Evolutionary conservation across 306 rosid genomes (phyloP).

Genomic region (Fagus crenata): DNA sequence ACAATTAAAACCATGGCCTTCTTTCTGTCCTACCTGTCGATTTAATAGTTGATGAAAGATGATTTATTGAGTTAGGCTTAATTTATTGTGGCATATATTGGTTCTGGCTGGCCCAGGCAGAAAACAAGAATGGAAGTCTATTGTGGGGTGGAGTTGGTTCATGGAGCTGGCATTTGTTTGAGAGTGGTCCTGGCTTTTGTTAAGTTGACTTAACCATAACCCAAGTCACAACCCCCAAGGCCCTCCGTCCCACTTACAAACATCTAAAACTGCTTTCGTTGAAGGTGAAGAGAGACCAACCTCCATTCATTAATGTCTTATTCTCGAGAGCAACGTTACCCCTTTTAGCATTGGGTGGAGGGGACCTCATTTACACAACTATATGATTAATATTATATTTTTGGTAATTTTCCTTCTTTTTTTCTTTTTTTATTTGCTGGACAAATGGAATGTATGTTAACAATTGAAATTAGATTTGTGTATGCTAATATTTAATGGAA

Average conservation of each 20-base stretch:
- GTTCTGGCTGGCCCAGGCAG: neutral
- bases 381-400: neutral
- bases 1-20: too few species aligned
- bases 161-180: neutral
- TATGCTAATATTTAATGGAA: neutral
- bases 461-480: neutral
- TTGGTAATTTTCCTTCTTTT: neutral
- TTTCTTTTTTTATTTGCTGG: neutral
- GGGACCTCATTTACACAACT: neutral
- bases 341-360: constrained; percentile 8
- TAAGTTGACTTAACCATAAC: neutral
- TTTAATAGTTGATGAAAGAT: neutral
- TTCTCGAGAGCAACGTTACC: constrained; percentile 8
- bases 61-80: neutral
- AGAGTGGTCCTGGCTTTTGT: neutral
- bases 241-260: neutral
- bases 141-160: neutral
- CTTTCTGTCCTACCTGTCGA: neutral
- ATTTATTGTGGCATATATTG: neutral
- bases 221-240: neutral
- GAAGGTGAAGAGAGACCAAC: constrained; percentile 12
- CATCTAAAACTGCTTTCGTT: neutral
- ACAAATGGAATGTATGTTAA: neutral
- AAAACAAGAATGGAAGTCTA: neutral
- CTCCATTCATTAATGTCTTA: constrained; percentile 10